Base-by-base conservation (phyloP, 306 rosid species). In the Ziziphus jujuba region DNA sequence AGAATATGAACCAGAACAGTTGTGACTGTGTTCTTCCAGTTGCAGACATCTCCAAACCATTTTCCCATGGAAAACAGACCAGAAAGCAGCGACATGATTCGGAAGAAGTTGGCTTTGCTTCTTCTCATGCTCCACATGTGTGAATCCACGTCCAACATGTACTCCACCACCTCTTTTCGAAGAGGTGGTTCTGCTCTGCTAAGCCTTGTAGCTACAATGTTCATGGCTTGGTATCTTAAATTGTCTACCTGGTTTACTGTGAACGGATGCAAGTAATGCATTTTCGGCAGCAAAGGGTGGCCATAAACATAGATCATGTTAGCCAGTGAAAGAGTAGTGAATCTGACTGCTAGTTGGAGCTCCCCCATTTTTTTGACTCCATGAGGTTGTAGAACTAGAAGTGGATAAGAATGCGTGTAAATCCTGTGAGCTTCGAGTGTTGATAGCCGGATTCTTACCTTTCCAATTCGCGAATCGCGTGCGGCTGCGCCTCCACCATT, bases 111-210 rank as follows among this genome's bases (percentile, higher is more conserved):
- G 7, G 96, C 97, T 77, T 90, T 93, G 90, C 99, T 93, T 76
- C 95, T 85, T 71, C 99, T 86, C 97, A 93, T 90, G 75, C 99
- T 93, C 99, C 99, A 90, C 79, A 90, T 73, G 50, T 88, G 95
- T 11, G 99, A 93, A 76, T 93, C 99, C 20, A 88, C 90, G 66
- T 93, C 97, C 20, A 93, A 57, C 99, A 93, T 93, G 90, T 84
- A 93, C 74, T 93, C 99, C 22, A 93, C 89, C 28, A 87, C 91
- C 53, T 93, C 99, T 70, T 88, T 93, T 59, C 99, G 81, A 1
- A 90, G 80, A 20, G 97, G 91, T 6, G 99, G 99, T 71, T 93
- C 97, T 3, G 99, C 97, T 60, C 99, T 63, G 55, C 96, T 78
- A 0, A 93, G 95, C 79, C 95, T 85, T 22, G 23, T 33, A 1